Evolutionary conservation across 1,284 basidiomycete genomes (phyloP), one percentile per base, ranked within the genome.

Genomic region (Leccinum pachyderme): DNA sequence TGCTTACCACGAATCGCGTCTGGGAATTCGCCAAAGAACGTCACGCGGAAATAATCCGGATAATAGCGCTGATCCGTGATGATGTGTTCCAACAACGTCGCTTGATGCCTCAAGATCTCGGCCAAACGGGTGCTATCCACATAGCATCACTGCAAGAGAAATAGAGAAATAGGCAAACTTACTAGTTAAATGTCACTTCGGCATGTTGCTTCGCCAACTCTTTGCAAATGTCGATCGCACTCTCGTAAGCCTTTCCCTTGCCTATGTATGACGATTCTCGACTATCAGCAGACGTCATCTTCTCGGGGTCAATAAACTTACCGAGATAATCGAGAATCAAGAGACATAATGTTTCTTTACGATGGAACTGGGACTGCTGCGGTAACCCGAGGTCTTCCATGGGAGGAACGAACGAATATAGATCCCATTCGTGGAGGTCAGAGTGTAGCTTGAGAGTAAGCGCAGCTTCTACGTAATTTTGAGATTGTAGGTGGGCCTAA

Each of bases 161-260:
- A 33, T 41, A 35, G 2, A 35, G 56, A 54, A 60, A 53, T 35
- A 6, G 47, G 47, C 53, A n/a, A 31, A 71, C 86, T 31, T 74
- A 92, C 89, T 97, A 95, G 69, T 95, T 91, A 75, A 91, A 97
- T 2, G 93, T 95, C 33, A 91, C 79, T 66, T 86, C 85, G 8
- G 89, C 81, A 72, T 97, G 94, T 65, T 96, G 92, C 57, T 78
- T 81, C 11, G 87, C 87, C 11, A 97, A 75, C 63, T 96, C 95
- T 73, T 92, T 91, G 75, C 93, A 97, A 53, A 98, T 90, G 58
- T 93, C 91, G 51, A 97, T 85, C 2, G 94, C 95, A 53, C 84
- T 89, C 73, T 99, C 96, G 84, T 94, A 98, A 4, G 96, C 95
- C 67, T 96, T 94, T 2, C 95, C 96, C 72, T 94, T 93, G 52